Percentiles rank a stretch among this genome's conserved stretches.
These are phyloP conservation scores for Apostasia ramifera DNA, from an alignment of 106 monocot species.

Conservation along the genomic window DNA sequence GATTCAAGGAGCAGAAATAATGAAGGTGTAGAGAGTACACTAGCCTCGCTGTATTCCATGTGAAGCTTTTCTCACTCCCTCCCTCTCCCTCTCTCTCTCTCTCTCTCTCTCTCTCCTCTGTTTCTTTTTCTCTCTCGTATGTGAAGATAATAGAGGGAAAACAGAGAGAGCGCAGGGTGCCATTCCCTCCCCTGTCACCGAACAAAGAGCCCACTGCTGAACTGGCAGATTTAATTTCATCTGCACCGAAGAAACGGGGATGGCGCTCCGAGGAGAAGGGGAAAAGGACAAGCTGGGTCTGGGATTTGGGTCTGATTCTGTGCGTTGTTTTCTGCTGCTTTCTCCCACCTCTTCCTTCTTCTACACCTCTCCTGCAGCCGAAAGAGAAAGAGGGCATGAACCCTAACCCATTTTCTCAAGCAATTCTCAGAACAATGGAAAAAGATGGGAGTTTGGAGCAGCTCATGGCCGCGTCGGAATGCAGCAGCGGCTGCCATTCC, in stretches of 20 bases:
- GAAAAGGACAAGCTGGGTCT: slow-evolving; percentile 43
- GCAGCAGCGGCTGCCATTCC: slow-evolving; percentile 84
- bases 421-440: slow-evolving; percentile 9
- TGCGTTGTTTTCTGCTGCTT: slow-evolving; percentile 4
- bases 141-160: neutral
- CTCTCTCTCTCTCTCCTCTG: slow-evolving; percentile 5
- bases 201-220: slow-evolving; percentile 23
- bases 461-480: slow-evolving; percentile 31
- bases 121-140: neutral
- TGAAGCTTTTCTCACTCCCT: neutral
- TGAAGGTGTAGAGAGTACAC: neutral
- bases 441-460: neutral
- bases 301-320: slow-evolving; percentile 36
- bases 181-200: slow-evolving; percentile 91
- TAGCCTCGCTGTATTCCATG: slow-evolving; percentile 8
- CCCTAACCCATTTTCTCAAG: neutral
- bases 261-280: slow-evolving; percentile 15
- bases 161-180: slow-evolving; percentile 12
- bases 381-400: neutral
- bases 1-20: slow-evolving; percentile 1
- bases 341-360: neutral
- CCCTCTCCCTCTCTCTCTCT: too few species aligned
- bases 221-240: slow-evolving; percentile 52
- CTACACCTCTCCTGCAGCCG: neutral
- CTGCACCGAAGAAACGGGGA: slow-evolving; percentile 15